phyloP scores from a whole-genome alignment of 331 rosid species.

The Prunus yedoensis region DNA sequence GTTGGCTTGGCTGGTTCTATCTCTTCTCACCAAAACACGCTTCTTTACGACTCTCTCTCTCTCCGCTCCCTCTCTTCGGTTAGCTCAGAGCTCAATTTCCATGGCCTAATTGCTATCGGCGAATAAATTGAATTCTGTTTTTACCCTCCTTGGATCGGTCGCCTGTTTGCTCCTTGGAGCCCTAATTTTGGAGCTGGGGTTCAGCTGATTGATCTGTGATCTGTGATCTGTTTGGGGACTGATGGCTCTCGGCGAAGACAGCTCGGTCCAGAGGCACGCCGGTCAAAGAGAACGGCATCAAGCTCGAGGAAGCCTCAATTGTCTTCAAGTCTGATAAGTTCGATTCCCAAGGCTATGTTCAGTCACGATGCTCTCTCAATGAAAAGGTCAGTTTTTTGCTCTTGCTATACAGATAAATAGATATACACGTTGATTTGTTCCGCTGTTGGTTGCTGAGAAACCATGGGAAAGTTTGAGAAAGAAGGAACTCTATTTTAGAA shows the following conservation, averaged over 20 bases:
- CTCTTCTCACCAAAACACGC: neutral
- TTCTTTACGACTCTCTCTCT: slow-evolving; percentile 9
- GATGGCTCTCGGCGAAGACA: slow-evolving; percentile 77
- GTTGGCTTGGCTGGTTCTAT: slow-evolving; percentile 13
- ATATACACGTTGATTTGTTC: neutral
- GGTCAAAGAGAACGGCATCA: slow-evolving; percentile 67
- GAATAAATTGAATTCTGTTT: neutral
- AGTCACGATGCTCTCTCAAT: slow-evolving; percentile 76
- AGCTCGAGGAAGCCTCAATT: slow-evolving; percentile 86
- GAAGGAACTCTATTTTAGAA: neutral
- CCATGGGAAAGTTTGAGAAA: neutral
- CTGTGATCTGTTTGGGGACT: slow-evolving; percentile 19
- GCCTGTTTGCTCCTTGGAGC: neutral
- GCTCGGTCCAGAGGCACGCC: slow-evolving; percentile 63
- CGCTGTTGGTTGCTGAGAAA: slow-evolving; percentile 3
- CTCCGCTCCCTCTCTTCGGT: slow-evolving; percentile 5
- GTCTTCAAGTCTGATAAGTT: slow-evolving; percentile 83
- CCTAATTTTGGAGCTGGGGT: slow-evolving; percentile 29
- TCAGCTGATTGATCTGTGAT: slow-evolving; percentile 23
- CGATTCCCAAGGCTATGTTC: slow-evolving; percentile 71
- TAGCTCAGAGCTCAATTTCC: slow-evolving; percentile 21
- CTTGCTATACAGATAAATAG: neutral
- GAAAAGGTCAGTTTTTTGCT: slow-evolving; percentile 58
- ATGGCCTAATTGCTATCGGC: slow-evolving; percentile 10
- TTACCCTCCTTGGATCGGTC: slow-evolving; percentile 10